phyloP scores from a whole-genome alignment of 2,329 filamentous ascomycete species.

The Ambrosiella cleistominuta region DNA sequence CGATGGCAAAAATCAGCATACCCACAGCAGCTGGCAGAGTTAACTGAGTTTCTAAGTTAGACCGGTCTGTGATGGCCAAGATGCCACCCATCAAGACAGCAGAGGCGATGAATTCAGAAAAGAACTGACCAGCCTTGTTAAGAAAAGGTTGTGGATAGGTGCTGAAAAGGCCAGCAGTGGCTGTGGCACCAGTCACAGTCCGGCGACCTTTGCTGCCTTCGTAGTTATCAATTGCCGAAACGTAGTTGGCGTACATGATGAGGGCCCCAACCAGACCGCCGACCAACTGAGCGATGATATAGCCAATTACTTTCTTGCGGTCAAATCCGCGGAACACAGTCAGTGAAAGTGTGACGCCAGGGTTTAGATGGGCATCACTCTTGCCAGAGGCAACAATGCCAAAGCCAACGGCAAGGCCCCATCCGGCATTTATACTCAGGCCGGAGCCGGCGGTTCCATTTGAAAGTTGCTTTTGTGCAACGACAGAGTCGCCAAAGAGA shows the following conservation, averaged over 20 bases:
- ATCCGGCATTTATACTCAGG: conserved; percentile 32
- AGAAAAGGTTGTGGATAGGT: conserved; percentile 53
- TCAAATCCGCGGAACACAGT: conserved; percentile 51
- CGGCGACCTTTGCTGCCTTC: conserved; percentile 44
- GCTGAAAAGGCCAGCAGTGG: conserved; percentile 54
- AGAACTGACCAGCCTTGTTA: conserved; percentile 41
- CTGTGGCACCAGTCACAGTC: conserved; percentile 40
- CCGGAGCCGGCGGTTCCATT: conserved; percentile 29
- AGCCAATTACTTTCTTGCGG: conserved; percentile 53
- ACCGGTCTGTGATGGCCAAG: conserved; percentile 46
- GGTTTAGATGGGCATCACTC: conserved; percentile 50
- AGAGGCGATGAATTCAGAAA: conserved; percentile 53
- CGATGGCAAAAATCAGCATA: conserved; percentile 52
- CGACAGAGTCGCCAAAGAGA: conserved; percentile 52
- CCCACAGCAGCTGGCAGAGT: conserved; percentile 17
- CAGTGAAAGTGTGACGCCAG: conserved; percentile 53
- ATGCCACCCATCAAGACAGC: conserved; percentile 54
- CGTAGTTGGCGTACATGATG: conserved; percentile 46
- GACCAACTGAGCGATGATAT: conserved; percentile 45
- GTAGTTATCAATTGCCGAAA: conserved; percentile 42
- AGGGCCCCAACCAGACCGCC: conserved; percentile 47
- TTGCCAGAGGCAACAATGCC: conserved; percentile 49
- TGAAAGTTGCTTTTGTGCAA: conserved; percentile 50
- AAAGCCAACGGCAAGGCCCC: conserved; percentile 48
- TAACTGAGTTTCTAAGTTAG: conserved; percentile 36